Evolutionary conservation across 2,329 filamentous ascomycete species (phyloP).

Genomic region (Dothideomycetes sp.): DNA sequence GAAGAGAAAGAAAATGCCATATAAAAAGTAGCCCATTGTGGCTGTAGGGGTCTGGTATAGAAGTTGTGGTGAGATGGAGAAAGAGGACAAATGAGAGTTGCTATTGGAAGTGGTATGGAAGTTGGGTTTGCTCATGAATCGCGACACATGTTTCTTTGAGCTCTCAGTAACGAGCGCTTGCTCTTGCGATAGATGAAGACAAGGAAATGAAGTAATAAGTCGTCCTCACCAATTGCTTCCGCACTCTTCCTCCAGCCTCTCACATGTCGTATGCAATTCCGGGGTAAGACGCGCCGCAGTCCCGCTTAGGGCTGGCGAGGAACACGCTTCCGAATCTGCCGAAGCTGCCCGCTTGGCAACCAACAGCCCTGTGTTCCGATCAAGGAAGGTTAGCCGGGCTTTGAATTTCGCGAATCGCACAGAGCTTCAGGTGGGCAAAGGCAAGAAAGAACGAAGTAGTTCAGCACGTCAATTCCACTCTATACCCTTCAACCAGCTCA

Average conservation of each 20-base stretch:
- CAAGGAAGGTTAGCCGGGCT: slow-evolving; percentile 10
- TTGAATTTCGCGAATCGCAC: slow-evolving; percentile 6
- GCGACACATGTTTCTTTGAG: neutral
- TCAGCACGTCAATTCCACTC: neutral
- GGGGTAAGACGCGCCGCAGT: neutral
- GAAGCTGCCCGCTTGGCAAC: too few relatives aligned
- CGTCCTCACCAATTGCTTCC: too few relatives aligned
- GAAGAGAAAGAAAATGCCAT: slow-evolving; percentile 60
- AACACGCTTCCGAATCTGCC: neutral
- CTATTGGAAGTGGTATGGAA: neutral
- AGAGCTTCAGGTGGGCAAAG: too few relatives aligned
- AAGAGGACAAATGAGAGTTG: too few relatives aligned
- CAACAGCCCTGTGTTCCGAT: too few relatives aligned
- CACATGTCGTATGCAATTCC: neutral
- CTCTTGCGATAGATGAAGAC: neutral
- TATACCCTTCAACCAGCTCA: slow-evolving; percentile 1
- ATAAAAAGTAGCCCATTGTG: slow-evolving; percentile 70
- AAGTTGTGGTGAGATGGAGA: neutral
- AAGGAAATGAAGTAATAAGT: too few relatives aligned
- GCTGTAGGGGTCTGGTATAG: slow-evolving; percentile 1
- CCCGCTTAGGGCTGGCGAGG: neutral
- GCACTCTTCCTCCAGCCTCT: too few relatives aligned
- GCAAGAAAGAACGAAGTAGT: neutral
- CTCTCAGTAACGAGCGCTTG: neutral
- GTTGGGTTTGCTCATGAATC: neutral